Evolutionary conservation across 176 grass and related monocot species (phyloP).

Genomic region (Dendrocalamus sinicus): DNA sequence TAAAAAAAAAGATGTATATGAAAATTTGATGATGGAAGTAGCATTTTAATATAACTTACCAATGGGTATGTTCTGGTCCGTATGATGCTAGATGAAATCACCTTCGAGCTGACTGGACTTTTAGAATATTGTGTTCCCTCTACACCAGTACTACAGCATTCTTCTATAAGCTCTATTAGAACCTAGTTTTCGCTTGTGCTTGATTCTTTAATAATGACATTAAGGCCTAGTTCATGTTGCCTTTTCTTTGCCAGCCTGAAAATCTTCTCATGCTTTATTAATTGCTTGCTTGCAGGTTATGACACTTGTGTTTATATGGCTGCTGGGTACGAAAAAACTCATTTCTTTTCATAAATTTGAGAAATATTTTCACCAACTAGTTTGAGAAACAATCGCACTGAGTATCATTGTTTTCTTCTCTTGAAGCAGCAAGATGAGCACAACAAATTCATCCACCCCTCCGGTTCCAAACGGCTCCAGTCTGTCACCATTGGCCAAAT

Average conservation of each 20-base stretch:
- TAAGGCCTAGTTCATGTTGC: neutral
- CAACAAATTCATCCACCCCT: constrained; percentile 59
- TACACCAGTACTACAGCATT: neutral
- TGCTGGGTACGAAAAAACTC: constrained; percentile 56
- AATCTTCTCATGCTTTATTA: constrained; percentile 26
- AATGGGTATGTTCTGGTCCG: neutral
- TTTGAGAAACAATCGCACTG: constrained; percentile 24
- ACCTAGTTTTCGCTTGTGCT: neutral
- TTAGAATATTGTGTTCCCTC: neutral
- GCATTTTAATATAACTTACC: neutral
- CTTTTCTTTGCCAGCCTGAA: neutral
- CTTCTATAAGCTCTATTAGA: neutral
- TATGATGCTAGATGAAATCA: neutral
- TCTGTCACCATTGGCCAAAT: neutral
- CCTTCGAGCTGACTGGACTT: neutral
- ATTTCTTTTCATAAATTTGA: neutral
- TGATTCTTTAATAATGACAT: neutral
- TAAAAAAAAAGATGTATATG: neutral
- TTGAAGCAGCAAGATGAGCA: constrained; percentile 68
- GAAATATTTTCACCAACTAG: neutral
- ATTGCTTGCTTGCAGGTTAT: constrained; percentile 68
- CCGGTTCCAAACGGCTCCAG: constrained; percentile 32
- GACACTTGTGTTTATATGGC: constrained; percentile 76
- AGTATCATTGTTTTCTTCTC: constrained; percentile 17
- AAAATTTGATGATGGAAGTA: neutral